phyloP scores from a whole-genome alignment of 2,329 filamentous ascomycete species.

The Sporothrix humicola region DNA sequence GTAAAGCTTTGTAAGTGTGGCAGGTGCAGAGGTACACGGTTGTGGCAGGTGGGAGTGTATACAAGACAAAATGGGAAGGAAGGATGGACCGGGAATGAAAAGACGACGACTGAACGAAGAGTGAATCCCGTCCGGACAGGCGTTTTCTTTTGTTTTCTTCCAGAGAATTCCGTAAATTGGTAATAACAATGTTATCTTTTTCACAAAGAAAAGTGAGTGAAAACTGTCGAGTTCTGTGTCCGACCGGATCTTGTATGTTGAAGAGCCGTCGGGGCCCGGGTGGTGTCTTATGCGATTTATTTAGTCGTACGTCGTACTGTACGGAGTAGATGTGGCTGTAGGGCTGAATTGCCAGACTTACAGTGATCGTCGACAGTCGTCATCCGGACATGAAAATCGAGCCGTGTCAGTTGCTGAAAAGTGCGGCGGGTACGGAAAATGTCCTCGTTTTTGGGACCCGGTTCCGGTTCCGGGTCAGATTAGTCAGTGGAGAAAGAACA shows the following conservation, averaged over 20 bases:
- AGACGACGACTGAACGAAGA: no score
- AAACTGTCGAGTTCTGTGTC: background rate
- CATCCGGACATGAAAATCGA: background rate
- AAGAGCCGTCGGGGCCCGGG: constrained; percentile 5
- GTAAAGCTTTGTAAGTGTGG: background rate
- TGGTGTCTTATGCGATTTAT: background rate
- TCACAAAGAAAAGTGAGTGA: no score
- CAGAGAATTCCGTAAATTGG: no score
- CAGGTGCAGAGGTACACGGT: background rate
- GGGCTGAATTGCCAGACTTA: background rate
- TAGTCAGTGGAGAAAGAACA: constrained; percentile 8
- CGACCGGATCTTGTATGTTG: background rate
- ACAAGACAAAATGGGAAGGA: background rate
- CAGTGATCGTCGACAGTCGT: background rate
- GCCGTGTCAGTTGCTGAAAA: background rate
- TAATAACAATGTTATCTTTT: no score
- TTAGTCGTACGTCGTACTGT: no score
- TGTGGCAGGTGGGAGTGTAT: background rate
- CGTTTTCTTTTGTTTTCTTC: background rate
- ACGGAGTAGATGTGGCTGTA: background rate
- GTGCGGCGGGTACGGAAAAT: constrained; percentile 15
- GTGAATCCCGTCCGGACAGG: constrained; percentile 2
- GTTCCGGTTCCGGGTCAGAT: constrained; percentile 19
- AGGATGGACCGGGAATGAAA: background rate
- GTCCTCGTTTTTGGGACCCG: constrained; percentile 3